Evolutionary conservation across 108 stramenopile genomes (phyloP), one percentile per base, ranked within the genome.

Genomic region (Hondaea fermentalgiana): DNA sequence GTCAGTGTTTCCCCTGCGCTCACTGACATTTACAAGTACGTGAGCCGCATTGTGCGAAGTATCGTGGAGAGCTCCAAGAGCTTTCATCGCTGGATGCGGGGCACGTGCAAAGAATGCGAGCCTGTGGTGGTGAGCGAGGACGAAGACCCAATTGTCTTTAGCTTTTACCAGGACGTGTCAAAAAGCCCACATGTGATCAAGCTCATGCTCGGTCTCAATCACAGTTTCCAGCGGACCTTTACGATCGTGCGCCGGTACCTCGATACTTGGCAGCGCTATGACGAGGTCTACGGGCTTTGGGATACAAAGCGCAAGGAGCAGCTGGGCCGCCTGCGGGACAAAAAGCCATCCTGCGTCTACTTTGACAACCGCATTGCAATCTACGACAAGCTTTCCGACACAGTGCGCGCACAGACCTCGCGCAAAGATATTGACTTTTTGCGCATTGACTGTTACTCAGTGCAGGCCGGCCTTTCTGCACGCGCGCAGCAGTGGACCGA

Each of bases 61-160:
- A 89, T 94, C n/a, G 90, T 90, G 51, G 94, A 94, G 53, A 72
- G 89, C 93, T n/a, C 95, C 10, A 90, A 91, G 58, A 59, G 49
- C 60, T 95, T 95, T 58, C 51, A 55, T n/a, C 91, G 95, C 44
- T 95, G 95, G 95, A 94, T 93, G 94, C 91, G 90, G 58, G 94
- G 94, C 55, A 94, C 95, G 17, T 95, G 95, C 60, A 87, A 93
- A 49, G 93, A 91, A 47, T 91, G 93, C 25, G 72, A 21, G 58
- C 76, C 90, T 14, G 60, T 90, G 88, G 47, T 89, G 23, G 21
- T 44, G 72, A 88, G 88, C 88, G 93, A 94, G 60, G 93, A 95
- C 64, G 93, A 93, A 64, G 94, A 94, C 69, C 94, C 93, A 28
- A 88, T 92, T 25, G 64, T 92, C 53, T 95, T 93, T 87, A 89